Evolutionary conservation across 2,329 filamentous ascomycete species (phyloP), one percentile per base, ranked within the genome.

Genomic region (Pseudophaeomoniella oleicola): DNA sequence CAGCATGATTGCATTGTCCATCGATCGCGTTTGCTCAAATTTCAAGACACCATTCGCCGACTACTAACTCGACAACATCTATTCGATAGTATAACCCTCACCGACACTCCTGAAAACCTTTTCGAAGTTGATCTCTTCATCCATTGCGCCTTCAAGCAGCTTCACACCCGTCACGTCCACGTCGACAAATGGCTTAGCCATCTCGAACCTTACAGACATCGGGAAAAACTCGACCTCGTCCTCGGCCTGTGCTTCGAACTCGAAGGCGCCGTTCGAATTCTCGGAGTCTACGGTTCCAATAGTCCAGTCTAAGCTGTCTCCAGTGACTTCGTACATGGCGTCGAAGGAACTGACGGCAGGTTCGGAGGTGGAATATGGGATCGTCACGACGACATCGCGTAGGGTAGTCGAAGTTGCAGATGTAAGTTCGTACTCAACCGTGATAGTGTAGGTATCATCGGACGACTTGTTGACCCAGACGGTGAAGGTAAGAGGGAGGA

Each of bases 221-320:
- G 90, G 90, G 76, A 98, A 98, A 66, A 96, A 96, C 50, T 94
- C 87, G 39, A 84, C 79, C 55, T 96, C 90, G 46, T 87, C 83
- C 38, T 77, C 74, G 9, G 83, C 83, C 56, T 83, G 77, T 1
- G 86, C 85, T 60, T 96, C 90, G 47, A 98, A 96, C 57, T 98
- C 90, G 52, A 98, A 96, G 33, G 82, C 80, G 13, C 90, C 90
- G 30, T 69, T 86, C 13, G 78, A 63, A 55, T 90, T 94, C 39
- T 79, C 78, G 35, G 85, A 78, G 50, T 87, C 81, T 30, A 96
- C 78, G 3, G 75, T 72, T 42, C 90, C 88, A 49, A 98, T 82
- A 30, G 79, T 81, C 90, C 90, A 98, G 56, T 96, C 88, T 39
- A 98, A 61, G 55, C 78, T 84, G 56, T 96, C 88, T 16, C 87